Base-by-base conservation (phyloP, 1,284 basidiomycete species). In the Leccinum pseudoinsigne region DNA sequence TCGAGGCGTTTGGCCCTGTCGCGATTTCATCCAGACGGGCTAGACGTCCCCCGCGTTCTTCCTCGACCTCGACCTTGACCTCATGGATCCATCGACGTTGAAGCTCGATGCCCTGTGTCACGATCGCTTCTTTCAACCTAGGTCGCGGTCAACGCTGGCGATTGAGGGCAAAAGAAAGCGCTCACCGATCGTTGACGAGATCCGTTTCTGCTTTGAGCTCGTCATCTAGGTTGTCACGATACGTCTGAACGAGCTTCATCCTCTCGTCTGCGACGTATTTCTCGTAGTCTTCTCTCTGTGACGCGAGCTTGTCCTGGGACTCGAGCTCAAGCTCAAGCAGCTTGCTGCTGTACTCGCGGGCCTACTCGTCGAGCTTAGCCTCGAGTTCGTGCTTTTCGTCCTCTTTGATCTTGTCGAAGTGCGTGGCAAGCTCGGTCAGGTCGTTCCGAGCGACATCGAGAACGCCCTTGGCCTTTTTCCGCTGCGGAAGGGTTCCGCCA, bases 71-170 rank as follows among this genome's bases (percentile, higher is more conserved):
- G 66, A 94, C 85, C 80, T 98, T 97, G 83, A 99, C 91, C 62
- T 98, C 95, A 10, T 93, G 88, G 63, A 98, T 93, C 96, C 97
- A 99, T 66, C 94, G 86, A 59, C 95, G 88, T 77, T 99, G 97
- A 56, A 98, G 87, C 80, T 98, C 97, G 69, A 99, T 95, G 23
- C 96, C 97, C 76, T 98, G 96, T 5, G 95, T 91, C 56, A 98
- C 86, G 63, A 99, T 95, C 76, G 97, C 96, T 75, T 97, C 94
- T 75, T 92, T 93, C 66, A 99, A 83, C 55, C 95, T 95, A 65
- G 9, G 5, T 38, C 21, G 23, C 12, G 7, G 31, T 71, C 36
- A 64, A 51, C 50, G 9, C 12, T 6, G 12, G 50, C 9, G 14
- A 31, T 4, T n/a, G 40, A 56, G 51, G 54, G 21, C 45, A 23